phyloP scores from a whole-genome alignment of 179 eudicot species.

The Carnegiea gigantea region DNA sequence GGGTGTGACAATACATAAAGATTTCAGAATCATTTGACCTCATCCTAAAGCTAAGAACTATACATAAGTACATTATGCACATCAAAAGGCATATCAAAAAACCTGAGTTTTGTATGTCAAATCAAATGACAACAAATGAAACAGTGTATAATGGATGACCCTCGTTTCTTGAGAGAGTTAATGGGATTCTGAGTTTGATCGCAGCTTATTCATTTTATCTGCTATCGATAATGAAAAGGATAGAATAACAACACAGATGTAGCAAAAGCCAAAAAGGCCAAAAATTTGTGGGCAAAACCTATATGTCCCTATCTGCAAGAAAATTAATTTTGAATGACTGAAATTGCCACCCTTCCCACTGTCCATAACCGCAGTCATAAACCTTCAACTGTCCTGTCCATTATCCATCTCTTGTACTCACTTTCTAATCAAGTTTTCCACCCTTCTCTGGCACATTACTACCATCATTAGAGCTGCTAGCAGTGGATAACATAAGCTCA shows the following conservation, averaged over 20 bases:
- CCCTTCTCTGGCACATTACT: too few relatives aligned
- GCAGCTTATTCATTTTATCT: not conserved
- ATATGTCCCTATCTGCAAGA: not conserved
- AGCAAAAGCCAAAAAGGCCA: not conserved
- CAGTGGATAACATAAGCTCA: too few relatives aligned
- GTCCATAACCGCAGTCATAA: too few relatives aligned
- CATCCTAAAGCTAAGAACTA: not conserved
- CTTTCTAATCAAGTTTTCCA: too few relatives aligned
- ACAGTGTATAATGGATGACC: not conserved
- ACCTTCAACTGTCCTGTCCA: too few relatives aligned
- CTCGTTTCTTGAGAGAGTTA: not conserved
- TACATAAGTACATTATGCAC: not conserved
- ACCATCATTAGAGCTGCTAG: too few relatives aligned
- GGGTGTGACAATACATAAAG: not conserved
- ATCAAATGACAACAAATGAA: not conserved
- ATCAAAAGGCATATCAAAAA: not conserved
- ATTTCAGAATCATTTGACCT: too few relatives aligned
- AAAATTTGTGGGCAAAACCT: not conserved
- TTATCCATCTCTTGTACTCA: too few relatives aligned
- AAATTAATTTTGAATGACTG: too few relatives aligned
- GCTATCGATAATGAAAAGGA: not conserved
- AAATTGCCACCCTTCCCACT: too few relatives aligned
- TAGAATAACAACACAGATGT: not conserved
- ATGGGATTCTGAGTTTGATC: not conserved
- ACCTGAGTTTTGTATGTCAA: not conserved